These are phyloP conservation scores for Nothopassalora personata DNA, from an alignment of 2,329 filamentous ascomycete species.

Conservation along the genomic window DNA sequence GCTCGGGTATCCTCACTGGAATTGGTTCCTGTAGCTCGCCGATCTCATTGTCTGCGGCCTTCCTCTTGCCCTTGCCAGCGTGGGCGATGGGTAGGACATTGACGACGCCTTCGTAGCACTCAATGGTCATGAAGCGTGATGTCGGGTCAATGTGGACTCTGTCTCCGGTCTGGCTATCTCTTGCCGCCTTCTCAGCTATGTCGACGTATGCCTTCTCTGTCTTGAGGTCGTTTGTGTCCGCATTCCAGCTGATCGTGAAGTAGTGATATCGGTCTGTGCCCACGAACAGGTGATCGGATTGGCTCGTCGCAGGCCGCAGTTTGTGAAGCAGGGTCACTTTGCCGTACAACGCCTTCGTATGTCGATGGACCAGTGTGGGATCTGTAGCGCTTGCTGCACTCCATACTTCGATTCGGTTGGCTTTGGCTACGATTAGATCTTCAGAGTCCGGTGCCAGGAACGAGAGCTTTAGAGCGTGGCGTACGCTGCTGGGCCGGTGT, in stretches of 20 bases:
- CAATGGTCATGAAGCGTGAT: conserved; percentile 55
- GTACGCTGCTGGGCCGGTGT: conserved; percentile 83
- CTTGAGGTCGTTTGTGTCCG: conserved; percentile 51
- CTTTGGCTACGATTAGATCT: conserved; percentile 79
- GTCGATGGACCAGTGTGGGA: conserved; percentile 54
- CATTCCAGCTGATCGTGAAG: conserved; percentile 87
- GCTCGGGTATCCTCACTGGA: conserved; percentile 59
- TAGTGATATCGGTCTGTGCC: conserved; percentile 87
- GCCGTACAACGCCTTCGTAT: conserved; percentile 73
- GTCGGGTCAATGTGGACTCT: conserved; percentile 67
- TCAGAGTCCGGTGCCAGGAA: conserved; percentile 71
- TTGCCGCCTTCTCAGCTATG: conserved; percentile 54
- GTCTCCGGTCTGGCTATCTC: conserved; percentile 77
- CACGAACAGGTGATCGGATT: conserved; percentile 81
- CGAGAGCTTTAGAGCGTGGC: conserved; percentile 76
- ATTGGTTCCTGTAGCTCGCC: conserved; percentile 58
- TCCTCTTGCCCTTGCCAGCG: conserved; percentile 46
- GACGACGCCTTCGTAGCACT: conserved; percentile 64
- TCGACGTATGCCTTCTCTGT: conserved; percentile 57
- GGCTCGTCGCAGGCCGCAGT: conserved; percentile 66
- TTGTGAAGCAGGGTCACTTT: conserved; percentile 80
- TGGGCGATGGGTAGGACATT: conserved; percentile 58
- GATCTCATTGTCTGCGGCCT: conserved; percentile 41
- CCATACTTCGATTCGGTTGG: conserved; percentile 83
- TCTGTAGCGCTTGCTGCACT: conserved; percentile 52